These are phyloP conservation scores for Amoebophrya sp. DNA, from an alignment of 169 alveolate species.

Conservation along the genomic window DNA sequence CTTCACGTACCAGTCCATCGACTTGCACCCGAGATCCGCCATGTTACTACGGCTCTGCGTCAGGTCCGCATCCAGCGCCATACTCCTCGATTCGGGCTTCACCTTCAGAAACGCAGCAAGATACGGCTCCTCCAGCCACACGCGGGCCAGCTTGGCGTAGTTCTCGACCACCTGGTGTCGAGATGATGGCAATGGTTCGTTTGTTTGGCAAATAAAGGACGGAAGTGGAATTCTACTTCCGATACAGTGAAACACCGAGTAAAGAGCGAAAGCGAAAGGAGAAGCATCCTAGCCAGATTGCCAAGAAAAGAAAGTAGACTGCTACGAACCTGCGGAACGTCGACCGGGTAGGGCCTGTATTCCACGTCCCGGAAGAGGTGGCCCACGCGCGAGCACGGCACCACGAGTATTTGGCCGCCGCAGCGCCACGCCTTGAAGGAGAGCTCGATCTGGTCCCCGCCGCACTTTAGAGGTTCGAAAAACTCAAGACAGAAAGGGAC, in stretches of 20 bases:
- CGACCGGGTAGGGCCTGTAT: not conserved
- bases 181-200: too few relatives aligned
- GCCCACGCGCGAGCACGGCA: not conserved
- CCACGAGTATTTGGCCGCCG: not conserved
- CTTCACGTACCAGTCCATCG: not conserved
- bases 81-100: not conserved
- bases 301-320: too few relatives aligned
- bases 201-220: too few relatives aligned
- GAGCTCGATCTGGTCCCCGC: not conserved
- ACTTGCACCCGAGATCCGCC: not conserved
- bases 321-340: not conserved
- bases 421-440: not conserved
- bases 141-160: not conserved
- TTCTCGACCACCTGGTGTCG: not conserved
- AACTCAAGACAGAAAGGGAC: too few relatives aligned
- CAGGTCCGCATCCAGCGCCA: not conserved
- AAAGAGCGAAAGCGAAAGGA: too few relatives aligned
- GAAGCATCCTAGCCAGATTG: too few relatives aligned
- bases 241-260: too few relatives aligned
- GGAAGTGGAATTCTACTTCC: too few relatives aligned
- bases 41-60: not conserved
- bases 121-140: not conserved
- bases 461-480: too few relatives aligned
- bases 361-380: not conserved
- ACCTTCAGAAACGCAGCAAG: not conserved